Conservation (phyloP, 495 filamentous ascomycete genomes). For the Penicilliopsis zonata region DNA sequence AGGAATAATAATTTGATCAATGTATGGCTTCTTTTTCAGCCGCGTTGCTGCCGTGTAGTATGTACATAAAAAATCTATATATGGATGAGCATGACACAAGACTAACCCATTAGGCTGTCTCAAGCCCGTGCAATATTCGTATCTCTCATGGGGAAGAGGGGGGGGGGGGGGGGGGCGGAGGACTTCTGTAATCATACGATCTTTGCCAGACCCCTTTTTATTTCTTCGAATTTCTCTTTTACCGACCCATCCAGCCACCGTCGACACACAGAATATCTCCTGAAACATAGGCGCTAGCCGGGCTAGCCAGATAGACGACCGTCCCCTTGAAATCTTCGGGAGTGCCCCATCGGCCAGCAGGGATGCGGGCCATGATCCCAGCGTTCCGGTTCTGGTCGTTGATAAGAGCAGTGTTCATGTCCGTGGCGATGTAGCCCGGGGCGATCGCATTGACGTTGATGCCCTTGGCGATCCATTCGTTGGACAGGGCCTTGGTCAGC, state of each 20-base stretch:
- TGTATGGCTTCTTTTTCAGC: no score
- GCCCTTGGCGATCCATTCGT: constrained; percentile 72
- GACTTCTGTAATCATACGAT: no score
- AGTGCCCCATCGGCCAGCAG: constrained; percentile 73
- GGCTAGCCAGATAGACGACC: constrained; percentile 65
- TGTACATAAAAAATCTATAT: no score
- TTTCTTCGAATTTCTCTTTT: constrained; percentile 4
- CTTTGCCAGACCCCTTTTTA: not conserved
- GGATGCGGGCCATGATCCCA: constrained; percentile 73
- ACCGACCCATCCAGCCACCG: constrained; percentile 92
- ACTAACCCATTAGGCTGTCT: no score
- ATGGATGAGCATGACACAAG: no score
- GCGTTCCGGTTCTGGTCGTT: constrained; percentile 53
- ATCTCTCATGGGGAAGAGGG: no score
- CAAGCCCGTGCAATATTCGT: no score
- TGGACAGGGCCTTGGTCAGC: constrained; percentile 76
- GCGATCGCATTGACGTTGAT: constrained; percentile 75
- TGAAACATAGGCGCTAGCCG: constrained; percentile 67
- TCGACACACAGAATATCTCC: constrained; percentile 76
- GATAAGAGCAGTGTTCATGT: constrained; percentile 83
- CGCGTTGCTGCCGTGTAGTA: no score
- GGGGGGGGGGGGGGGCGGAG: no score
- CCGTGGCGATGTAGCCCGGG: constrained; percentile 75
- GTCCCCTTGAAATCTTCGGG: constrained; percentile 86
- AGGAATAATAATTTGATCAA: no score